Evolutionary conservation across 768 basidiomycete species (phyloP), one percentile per base, ranked within the genome.

Genomic region (Crucibulum laeve): DNA sequence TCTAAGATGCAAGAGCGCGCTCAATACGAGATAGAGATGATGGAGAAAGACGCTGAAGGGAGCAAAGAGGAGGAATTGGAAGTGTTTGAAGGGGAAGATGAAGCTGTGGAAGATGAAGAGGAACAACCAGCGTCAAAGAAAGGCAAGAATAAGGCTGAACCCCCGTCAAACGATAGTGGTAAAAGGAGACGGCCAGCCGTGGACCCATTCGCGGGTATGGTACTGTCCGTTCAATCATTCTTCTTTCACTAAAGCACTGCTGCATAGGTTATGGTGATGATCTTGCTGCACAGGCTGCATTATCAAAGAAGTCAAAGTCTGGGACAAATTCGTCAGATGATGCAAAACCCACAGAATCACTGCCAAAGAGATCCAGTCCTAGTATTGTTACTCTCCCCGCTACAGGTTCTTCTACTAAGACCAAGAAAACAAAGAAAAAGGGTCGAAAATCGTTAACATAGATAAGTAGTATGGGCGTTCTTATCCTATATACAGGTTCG

Each of bases 1-100:
- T 69, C 65, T 51, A 90, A 89, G 62, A 90, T 88, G 84, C 53
- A 68, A n/a, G 81, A 77, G 44, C 75, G 86, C 2, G 79, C 74
- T 38, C 68, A 79, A 47, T 84, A 87, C 52, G 74, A 85, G 54
- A 68, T 70, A 51, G 65, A 77, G 40, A 51, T 86, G 26, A 68
- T 69, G 33, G 76, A 76, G 44, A 72, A 71, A 38, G 76, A 74
- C 40, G 72, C 69, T 7, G 61, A 54, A 32, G 69, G 65, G 3
- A 68, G 61, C 8, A 67, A 70, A 11, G 73, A 74, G 15, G 70
- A 62, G 17, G 67, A 62, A 14, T 53, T 71, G 18, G 58, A 73
- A 46, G 63, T 74, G 4, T 68, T 68, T 41, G 65, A 67, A 23
- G 69, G 65, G 5, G 66, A 62, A 24, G 53, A 45, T 18, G 56